Conservation (phyloP, 345 rosid species). For the Gossypioides kirkii region DNA sequence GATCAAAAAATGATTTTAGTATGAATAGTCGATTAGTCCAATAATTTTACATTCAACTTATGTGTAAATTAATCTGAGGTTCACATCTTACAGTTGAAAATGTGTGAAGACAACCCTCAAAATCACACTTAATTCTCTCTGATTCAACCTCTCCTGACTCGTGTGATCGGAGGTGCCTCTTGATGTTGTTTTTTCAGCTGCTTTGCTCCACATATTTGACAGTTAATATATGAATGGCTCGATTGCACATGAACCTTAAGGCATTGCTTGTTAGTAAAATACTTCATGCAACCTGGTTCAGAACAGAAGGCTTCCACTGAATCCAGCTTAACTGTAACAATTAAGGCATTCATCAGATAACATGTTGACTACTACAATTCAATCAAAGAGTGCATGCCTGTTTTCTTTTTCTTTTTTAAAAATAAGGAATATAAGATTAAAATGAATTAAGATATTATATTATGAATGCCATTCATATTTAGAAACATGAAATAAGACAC, state of each 20-base stretch:
- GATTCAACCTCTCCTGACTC: conserved; percentile 28
- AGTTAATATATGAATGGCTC: conserved; percentile 50
- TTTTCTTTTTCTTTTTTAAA: too few species aligned
- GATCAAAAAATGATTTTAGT: not conserved
- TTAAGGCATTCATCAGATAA: conserved; percentile 15
- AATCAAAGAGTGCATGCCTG: not conserved
- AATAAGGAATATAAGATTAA: too few species aligned
- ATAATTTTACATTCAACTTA: not conserved
- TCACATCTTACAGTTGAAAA: conserved; percentile 54
- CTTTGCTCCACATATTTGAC: conserved; percentile 59
- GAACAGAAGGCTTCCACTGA: conserved; percentile 69
- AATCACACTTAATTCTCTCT: conserved; percentile 45
- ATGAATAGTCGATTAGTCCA: not conserved
- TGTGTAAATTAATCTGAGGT: not conserved
- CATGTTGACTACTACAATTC: not conserved
- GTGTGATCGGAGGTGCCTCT: conserved; percentile 64
- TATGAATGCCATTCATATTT: not conserved
- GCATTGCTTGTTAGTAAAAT: conserved; percentile 61
- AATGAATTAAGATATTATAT: not conserved
- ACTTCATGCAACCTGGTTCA: conserved; percentile 66
- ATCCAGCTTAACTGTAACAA: conserved; percentile 57
- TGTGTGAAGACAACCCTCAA: conserved; percentile 49
- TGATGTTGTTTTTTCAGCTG: conserved; percentile 71
- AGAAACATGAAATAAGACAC: not conserved
- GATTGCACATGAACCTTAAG: conserved; percentile 57